These are phyloP conservation scores for Nakaseomyces sp. DNA, from an alignment of 1,139 yeast species.

Conservation along the genomic window DNA sequence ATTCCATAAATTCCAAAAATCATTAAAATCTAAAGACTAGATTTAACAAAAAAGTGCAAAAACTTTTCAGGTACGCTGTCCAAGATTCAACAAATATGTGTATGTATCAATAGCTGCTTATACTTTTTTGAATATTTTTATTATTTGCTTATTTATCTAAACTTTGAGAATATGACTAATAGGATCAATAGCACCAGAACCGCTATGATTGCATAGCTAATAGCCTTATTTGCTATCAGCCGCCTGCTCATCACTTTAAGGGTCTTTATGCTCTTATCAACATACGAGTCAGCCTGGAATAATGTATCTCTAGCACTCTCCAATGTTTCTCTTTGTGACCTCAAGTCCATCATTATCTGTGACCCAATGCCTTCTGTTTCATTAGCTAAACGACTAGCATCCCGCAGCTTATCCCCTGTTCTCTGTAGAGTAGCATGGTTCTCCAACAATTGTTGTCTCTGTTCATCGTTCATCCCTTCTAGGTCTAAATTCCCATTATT, in stretches of 20 bases:
- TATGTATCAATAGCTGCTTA: no score
- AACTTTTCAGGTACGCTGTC: no score
- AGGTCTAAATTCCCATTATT: slow-evolving; percentile 8
- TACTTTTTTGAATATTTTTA: background rate
- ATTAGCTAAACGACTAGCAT: slow-evolving; percentile 80
- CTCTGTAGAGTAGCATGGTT: slow-evolving; percentile 79
- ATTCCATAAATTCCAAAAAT: background rate
- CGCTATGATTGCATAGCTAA: slow-evolving; percentile 91
- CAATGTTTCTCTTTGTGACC: slow-evolving; percentile 92
- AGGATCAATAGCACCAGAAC: slow-evolving; percentile 76
- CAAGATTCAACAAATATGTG: no score
- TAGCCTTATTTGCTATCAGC: slow-evolving; percentile 87
- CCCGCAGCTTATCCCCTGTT: slow-evolving; percentile 73
- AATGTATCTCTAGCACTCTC: slow-evolving; percentile 75
- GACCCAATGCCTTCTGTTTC: slow-evolving; percentile 94
- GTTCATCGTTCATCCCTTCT: slow-evolving; percentile 45
- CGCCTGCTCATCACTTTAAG: slow-evolving; percentile 88
- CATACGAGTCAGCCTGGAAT: slow-evolving; percentile 85
- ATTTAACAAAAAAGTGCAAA: no score
- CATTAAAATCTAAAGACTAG: no score
- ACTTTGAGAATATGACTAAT: slow-evolving; percentile 79
- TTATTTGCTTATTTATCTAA: slow-evolving; percentile 26
- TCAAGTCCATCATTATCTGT: slow-evolving; percentile 74
- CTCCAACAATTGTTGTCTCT: slow-evolving; percentile 70
- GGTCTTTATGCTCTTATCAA: slow-evolving; percentile 81